Conservation (phyloP, 495 filamentous ascomycete species). For the Penicillium simplicissimum region DNA sequence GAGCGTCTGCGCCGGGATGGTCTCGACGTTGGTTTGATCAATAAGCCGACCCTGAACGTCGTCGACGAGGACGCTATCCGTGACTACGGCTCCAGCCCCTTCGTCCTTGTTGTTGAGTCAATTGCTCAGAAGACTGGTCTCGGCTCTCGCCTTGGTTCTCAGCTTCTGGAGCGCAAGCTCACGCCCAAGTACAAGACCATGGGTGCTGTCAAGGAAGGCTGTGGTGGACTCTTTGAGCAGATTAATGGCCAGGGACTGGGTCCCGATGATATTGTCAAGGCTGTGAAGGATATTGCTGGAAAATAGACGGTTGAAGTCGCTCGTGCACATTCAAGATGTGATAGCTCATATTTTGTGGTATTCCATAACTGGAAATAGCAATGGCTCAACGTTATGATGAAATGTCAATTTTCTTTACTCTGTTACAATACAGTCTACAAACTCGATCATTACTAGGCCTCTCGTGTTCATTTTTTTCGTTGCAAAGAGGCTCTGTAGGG, state of each 20-base stretch:
- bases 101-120: conserved; percentile 41
- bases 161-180: conserved; percentile 37
- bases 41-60: conserved; percentile 43
- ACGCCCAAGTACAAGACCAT: conserved; percentile 39
- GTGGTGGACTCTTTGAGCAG: conserved; percentile 41
- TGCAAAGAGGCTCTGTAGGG: too few species aligned
- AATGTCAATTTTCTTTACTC: not conserved
- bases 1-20: conserved; percentile 37
- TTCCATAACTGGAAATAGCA: not conserved
- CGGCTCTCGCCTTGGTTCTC: conserved; percentile 39
- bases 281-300: conserved; percentile 30
- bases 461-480: too few species aligned
- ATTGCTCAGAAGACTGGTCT: conserved; percentile 45
- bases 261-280: conserved; percentile 33
- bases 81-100: conserved; percentile 36
- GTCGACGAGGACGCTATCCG: conserved; percentile 43
- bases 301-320: conserved; percentile 18
- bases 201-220: conserved; percentile 40
- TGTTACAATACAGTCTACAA: not conserved
- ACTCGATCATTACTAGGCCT: too few species aligned
- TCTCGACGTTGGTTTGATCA: conserved; percentile 39
- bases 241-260: conserved; percentile 41
- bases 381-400: not conserved
- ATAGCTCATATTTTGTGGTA: not conserved
- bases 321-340: not conserved